phyloP scores from a whole-genome alignment of 225 moss, liverwort and hornwort genomes.

The Pleurozium schreberi region DNA sequence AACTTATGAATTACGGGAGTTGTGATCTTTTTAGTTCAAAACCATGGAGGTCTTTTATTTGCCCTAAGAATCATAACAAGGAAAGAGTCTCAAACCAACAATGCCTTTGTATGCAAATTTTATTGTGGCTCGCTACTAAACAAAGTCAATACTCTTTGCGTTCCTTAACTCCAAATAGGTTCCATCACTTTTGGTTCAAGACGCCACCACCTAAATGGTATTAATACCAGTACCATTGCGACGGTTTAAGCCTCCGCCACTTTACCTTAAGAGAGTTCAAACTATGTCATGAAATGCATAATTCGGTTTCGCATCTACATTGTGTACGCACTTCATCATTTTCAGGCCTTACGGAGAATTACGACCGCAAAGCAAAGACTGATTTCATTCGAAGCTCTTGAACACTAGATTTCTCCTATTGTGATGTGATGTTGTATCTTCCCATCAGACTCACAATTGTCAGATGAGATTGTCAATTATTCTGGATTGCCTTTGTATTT shows the following conservation, averaged over 20 bases:
- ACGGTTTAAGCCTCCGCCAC: too few species aligned
- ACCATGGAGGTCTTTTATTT: neutral
- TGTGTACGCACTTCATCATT: neutral
- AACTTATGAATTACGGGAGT: neutral
- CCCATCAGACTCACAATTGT: neutral
- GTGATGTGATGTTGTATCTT: neutral
- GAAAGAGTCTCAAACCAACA: neutral
- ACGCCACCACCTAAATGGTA: neutral
- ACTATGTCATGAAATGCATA: neutral
- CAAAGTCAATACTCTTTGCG: neutral
- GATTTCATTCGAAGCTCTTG: neutral
- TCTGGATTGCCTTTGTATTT: neutral
- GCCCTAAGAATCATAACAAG: neutral
- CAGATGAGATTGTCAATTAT: neutral
- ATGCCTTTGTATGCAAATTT: neutral
- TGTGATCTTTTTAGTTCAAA: neutral
- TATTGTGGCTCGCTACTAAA: neutral
- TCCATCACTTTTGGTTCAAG: neutral
- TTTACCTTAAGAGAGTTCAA: neutral
- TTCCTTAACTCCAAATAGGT: neutral
- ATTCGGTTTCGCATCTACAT: neutral
- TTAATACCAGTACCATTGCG: neutral
- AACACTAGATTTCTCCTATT: neutral
- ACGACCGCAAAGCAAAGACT: too few species aligned
- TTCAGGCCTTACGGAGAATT: conserved; percentile 62